Conservation (phyloP, 1,139 yeast species). For the Blastobotrys aristatus region DNA sequence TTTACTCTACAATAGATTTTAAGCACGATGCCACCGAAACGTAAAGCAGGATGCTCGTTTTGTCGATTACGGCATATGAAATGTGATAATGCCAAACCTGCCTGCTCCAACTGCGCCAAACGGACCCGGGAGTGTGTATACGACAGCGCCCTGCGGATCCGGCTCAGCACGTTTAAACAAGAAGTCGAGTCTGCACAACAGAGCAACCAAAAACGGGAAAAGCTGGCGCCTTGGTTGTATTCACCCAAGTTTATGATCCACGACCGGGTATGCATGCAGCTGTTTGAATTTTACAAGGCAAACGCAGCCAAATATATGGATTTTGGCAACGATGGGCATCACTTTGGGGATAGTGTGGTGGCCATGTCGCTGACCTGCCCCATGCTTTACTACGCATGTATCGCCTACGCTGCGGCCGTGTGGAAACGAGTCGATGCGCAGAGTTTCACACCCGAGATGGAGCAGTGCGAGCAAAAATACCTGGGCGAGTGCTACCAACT, state of each 20-base stretch:
- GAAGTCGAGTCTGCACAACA: background rate
- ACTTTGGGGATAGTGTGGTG: conserved; percentile 5
- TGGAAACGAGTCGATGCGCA: background rate
- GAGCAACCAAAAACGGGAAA: background rate
- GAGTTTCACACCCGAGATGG: conserved; percentile 1
- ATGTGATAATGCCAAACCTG: conserved; percentile 8
- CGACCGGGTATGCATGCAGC: conserved; percentile 1
- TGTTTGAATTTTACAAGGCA: conserved; percentile 5
- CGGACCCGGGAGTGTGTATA: conserved; percentile 6
- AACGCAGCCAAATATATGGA: conserved; percentile 2
- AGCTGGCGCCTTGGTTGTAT: conserved; percentile 1
- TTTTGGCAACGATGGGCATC: conserved; percentile 3
- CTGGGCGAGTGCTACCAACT: conserved; percentile 7
- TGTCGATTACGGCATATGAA: conserved; percentile 8
- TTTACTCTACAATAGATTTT: too few species aligned
- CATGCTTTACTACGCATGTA: conserved; percentile 4
- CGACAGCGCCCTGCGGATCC: conserved; percentile 7
- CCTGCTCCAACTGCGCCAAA: conserved; percentile 8
- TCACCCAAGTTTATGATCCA: background rate
- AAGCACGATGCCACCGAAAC: conserved; percentile 1
- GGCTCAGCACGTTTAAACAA: conserved; percentile 1
- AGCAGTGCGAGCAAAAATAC: background rate
- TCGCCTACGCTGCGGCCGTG: conserved; percentile 3
- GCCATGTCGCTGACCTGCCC: conserved; percentile 7
- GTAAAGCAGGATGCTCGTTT: conserved; percentile 8